A percentile compares a stretch with the other conserved stretches of the same genome.
phyloP scores from a whole-genome alignment of 2,329 filamentous ascomycete genomes.

The Fusarium udum region DNA sequence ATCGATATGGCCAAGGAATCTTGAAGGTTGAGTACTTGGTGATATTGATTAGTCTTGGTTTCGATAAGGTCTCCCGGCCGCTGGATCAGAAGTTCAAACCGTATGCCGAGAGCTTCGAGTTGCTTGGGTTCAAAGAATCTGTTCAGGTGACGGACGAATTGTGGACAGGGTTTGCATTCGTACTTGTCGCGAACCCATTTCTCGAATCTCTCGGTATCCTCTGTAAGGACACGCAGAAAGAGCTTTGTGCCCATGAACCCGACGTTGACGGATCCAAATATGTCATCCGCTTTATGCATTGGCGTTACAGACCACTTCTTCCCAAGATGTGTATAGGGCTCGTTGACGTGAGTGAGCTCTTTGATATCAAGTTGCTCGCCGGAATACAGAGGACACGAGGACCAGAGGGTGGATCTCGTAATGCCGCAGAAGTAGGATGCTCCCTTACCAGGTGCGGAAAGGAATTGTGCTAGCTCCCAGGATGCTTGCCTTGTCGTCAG shows the following conservation, averaged over 20 bases:
- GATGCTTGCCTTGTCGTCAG: not conserved
- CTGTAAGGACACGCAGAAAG: not conserved
- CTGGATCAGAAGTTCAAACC: not conserved
- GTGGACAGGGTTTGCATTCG: not conserved
- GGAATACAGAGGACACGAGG: not conserved
- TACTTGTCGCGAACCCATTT: not conserved
- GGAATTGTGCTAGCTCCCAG: not conserved
- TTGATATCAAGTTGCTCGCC: not conserved
- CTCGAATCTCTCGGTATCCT: conserved; percentile 3
- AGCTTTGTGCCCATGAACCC: not conserved
- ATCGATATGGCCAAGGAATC: conserved; percentile 1
- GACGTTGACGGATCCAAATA: not conserved
- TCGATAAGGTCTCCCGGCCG: not conserved
- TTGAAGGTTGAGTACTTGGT: not conserved
- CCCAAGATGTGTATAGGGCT: not conserved
- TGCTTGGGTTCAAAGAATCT: not conserved
- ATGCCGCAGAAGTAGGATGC: not conserved
- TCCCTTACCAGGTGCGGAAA: not conserved
- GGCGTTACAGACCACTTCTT: not conserved
- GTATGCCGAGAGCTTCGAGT: not conserved
- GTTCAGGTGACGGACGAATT: conserved; percentile 11
- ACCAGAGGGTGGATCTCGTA: not conserved
- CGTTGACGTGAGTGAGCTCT: not conserved
- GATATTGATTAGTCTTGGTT: not conserved
- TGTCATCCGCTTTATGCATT: conserved; percentile 5